Percentiles rank a stretch among this genome's conserved stretches.
phyloP scores from a whole-genome alignment of 495 filamentous ascomycete genomes.

The Penicillium paradoxum region DNA sequence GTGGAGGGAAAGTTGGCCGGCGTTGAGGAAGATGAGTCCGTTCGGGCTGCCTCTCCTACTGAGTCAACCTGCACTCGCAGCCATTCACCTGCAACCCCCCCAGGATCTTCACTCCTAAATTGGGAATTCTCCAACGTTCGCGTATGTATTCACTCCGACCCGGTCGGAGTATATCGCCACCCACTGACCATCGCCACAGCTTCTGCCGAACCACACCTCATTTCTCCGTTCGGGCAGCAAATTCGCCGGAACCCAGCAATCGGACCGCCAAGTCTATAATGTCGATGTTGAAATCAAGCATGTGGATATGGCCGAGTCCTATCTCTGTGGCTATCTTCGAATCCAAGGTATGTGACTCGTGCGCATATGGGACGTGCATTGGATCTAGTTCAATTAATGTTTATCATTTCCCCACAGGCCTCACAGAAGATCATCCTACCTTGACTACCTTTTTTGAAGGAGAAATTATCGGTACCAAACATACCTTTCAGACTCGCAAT shows the following conservation, averaged over 20 bases:
- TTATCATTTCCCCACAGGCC: conserved; percentile 48
- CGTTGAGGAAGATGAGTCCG: conserved; percentile 34
- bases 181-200: conserved; percentile 20
- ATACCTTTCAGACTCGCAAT: conserved; percentile 87
- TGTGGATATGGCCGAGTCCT: conserved; percentile 91
- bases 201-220: conserved; percentile 56
- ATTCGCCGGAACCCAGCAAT: conserved; percentile 87
- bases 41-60: conserved; percentile 32
- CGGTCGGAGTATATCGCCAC: not conserved
- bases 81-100: conserved; percentile 26
- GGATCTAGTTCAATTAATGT: conserved; percentile 11
- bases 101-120: conserved; percentile 47
- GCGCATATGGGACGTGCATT: conserved; percentile 10
- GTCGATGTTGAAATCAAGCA: conserved; percentile 97
- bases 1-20: conserved; percentile 27
- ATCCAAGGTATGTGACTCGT: conserved; percentile 72
- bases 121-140: conserved; percentile 64
- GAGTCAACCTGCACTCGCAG: conserved; percentile 26
- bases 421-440: conserved; percentile 93
- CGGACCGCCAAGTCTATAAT: conserved; percentile 84
- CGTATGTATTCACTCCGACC: conserved; percentile 37
- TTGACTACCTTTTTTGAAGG: conserved; percentile 98
- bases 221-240: conserved; percentile 83
- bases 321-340: conserved; percentile 89
- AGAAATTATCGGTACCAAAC: conserved; percentile 94